Conservation (phyloP, 192 early-diverging fungal genomes). For the Entomortierella lignicola region DNA sequence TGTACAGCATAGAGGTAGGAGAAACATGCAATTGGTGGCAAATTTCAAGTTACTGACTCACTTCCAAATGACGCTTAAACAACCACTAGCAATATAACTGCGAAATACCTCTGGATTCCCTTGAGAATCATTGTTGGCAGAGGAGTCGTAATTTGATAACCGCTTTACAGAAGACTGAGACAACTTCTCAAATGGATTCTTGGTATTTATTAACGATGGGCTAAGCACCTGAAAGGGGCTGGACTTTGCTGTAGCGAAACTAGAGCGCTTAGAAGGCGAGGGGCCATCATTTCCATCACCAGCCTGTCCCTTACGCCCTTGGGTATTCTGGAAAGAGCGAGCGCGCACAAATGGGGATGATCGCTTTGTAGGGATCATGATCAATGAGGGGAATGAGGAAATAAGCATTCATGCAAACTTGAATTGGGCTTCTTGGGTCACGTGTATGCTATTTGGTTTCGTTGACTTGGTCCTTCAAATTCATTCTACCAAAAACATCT, state of each 20-base stretch:
- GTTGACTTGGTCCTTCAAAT: too few relatives aligned
- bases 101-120: constrained; percentile 1
- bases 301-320: not conserved
- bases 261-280: constrained; percentile 27
- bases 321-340: constrained; percentile 21
- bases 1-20: not conserved
- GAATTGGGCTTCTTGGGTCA: too few relatives aligned
- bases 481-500: too few relatives aligned
- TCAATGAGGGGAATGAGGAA: not conserved
- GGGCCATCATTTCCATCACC: constrained; percentile 5
- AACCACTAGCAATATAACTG: not conserved
- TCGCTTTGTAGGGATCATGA: constrained; percentile 34
- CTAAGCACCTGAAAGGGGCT: constrained; percentile 42
- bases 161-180: not conserved
- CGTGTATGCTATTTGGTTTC: not conserved
- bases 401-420: too few relatives aligned
- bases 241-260: constrained; percentile 32
- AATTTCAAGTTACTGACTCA: not conserved
- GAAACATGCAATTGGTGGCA: constrained; percentile 25
- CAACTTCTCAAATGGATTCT: constrained; percentile 45
- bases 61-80: too few relatives aligned
- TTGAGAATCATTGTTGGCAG: not conserved
- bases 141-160: not conserved
- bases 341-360: constrained; percentile 31
- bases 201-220: constrained; percentile 17